Conservation (phyloP, 352 stramenopile genomes). For the Pythium dissimile region DNA sequence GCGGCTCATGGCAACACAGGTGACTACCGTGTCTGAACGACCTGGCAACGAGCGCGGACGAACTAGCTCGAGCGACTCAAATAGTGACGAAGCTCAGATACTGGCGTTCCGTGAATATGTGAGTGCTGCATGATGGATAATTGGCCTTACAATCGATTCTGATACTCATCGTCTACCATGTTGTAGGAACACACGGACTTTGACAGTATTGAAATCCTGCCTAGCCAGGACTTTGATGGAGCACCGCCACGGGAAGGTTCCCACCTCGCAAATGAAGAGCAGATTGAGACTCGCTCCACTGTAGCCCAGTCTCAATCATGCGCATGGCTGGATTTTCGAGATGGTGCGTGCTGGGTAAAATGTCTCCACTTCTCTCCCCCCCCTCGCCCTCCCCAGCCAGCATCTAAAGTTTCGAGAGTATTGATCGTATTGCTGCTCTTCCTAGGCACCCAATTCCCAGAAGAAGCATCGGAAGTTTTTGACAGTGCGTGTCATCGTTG, state of each 20-base stretch:
- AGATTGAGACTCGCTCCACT: too few relatives aligned
- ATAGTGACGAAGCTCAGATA: constrained; percentile 28
- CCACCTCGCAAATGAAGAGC: too few relatives aligned
- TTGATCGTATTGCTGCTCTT: constrained; percentile 11
- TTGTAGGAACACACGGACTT: constrained; percentile 44
- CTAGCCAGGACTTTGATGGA: constrained; percentile 53
- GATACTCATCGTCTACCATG: background rate
- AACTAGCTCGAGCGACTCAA: background rate
- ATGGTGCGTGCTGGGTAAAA: background rate
- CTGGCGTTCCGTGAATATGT: constrained; percentile 65
- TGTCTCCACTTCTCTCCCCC: too few relatives aligned
- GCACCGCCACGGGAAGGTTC: background rate
- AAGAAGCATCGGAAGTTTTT: constrained; percentile 70
- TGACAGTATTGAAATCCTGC: constrained; percentile 54
- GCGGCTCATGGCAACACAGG: background rate
- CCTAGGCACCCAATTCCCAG: constrained; percentile 40
- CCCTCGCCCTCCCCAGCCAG: too few relatives aligned
- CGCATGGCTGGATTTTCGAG: constrained; percentile 14
- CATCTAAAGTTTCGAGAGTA: too few relatives aligned
- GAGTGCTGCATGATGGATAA: too few relatives aligned
- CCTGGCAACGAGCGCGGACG: background rate
- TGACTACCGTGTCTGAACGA: background rate
- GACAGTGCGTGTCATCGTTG: constrained; percentile 37
- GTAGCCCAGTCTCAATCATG: background rate
- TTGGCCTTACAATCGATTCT: too few relatives aligned